Conservation (phyloP, 2,329 filamentous ascomycete genomes). For the Venturia oleaginea region DNA sequence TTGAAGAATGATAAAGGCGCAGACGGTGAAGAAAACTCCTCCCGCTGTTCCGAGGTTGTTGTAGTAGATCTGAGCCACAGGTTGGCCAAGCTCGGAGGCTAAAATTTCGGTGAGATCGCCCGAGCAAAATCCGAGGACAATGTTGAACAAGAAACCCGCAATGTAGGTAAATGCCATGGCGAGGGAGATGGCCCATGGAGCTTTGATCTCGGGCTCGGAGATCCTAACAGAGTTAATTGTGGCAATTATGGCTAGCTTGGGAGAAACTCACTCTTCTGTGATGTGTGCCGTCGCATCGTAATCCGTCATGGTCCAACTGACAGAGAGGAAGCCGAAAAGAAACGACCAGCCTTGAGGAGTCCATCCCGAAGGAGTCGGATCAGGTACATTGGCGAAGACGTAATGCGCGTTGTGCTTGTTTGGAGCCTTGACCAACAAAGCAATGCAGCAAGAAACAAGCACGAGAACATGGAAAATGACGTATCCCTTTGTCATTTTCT, state of each 20-base stretch:
- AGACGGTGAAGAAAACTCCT: conserved; percentile 47
- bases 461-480: conserved; percentile 48
- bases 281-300: conserved; percentile 38
- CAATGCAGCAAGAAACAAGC: conserved; percentile 42
- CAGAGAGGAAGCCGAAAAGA: conserved; percentile 51
- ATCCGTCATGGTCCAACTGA: conserved; percentile 53
- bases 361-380: conserved; percentile 42
- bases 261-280: conserved; percentile 14
- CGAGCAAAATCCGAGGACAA: conserved; percentile 50
- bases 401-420: conserved; percentile 44
- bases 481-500: conserved; percentile 49
- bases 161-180: conserved; percentile 49
- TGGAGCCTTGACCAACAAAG: conserved; percentile 41
- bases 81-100: conserved; percentile 39
- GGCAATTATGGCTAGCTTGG: too few relatives aligned
- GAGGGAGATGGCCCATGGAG: conserved; percentile 47
- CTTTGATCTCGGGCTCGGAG: conserved; percentile 40
- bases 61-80: conserved; percentile 49
- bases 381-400: conserved; percentile 46
- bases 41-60: conserved; percentile 46
- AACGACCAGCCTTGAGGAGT: conserved; percentile 46
- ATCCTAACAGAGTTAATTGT: conserved; percentile 23
- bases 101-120: conserved; percentile 42
- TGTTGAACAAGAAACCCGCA: conserved; percentile 48
- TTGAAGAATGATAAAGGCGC: conserved; percentile 49